phyloP scores from a whole-genome alignment of 257 asterid species.

The Paraleonurus japonicus region DNA sequence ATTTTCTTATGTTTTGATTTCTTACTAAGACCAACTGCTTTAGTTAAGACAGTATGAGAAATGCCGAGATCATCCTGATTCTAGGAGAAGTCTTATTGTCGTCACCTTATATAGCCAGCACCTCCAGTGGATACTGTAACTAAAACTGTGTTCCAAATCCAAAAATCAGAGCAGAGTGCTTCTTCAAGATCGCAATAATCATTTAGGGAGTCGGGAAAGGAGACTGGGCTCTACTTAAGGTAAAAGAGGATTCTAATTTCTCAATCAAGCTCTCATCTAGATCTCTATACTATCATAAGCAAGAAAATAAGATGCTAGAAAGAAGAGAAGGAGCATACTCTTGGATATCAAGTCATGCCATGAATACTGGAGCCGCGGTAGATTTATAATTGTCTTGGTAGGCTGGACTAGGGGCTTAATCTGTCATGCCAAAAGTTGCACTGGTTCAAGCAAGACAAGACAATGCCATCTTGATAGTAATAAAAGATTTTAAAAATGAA shows the following conservation, averaged over 20 bases:
- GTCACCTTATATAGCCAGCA: neutral
- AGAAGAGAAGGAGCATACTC: constrained; percentile 42
- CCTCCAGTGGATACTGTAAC: constrained; percentile 6
- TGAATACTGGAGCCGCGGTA: constrained; percentile 61
- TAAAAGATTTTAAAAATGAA: constrained; percentile 16
- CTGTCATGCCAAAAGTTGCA: constrained; percentile 40
- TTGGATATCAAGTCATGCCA: constrained; percentile 90
- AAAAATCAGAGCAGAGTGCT: neutral
- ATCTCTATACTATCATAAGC: constrained; percentile 19
- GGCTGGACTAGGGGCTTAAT: constrained; percentile 85
- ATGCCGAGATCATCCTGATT: neutral
- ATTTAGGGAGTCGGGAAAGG: neutral
- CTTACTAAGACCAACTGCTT: neutral
- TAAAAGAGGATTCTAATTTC: neutral
- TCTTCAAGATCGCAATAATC: neutral
- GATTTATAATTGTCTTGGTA: constrained; percentile 47
- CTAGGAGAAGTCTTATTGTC: neutral
- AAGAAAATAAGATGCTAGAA: constrained; percentile 11
- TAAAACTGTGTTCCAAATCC: neutral
- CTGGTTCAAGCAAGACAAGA: constrained; percentile 19
- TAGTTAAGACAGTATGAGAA: neutral
- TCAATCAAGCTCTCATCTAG: constrained; percentile 5
- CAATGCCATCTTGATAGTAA: constrained; percentile 12
- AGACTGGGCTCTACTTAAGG: neutral
- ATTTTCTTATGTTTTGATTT: neutral